Conservation (phyloP, 441 rosid species). For the Gossypium trilobum region DNA sequence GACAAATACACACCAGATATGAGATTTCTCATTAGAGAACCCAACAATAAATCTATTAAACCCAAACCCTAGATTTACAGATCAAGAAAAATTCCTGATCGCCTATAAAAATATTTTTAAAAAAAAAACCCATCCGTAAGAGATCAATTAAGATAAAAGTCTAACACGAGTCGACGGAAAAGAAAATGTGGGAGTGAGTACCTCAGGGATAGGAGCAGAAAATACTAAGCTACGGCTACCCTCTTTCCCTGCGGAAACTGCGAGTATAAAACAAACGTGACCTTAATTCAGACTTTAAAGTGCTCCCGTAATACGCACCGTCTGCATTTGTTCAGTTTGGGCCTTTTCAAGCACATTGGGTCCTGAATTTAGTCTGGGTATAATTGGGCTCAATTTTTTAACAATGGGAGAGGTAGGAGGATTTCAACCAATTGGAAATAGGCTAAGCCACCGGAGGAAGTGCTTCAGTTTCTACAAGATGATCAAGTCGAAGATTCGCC, state of each 20-base stretch:
- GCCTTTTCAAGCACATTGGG: background rate
- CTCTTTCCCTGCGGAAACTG: background rate
- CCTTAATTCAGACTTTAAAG: background rate
- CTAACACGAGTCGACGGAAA: background rate
- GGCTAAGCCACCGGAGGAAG: no score
- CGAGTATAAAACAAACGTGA: background rate
- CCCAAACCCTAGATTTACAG: conserved; percentile 7
- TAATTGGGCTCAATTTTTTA: no score
- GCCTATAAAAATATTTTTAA: background rate
- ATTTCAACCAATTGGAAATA: no score
- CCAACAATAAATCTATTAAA: background rate
- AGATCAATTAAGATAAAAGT: background rate
- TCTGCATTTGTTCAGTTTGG: background rate
- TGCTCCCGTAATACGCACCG: conserved; percentile 4
- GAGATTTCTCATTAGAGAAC: background rate
- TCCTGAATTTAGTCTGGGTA: no score
- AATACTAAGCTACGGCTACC: background rate
- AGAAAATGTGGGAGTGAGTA: background rate
- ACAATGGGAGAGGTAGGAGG: no score
- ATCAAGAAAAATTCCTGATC: background rate
- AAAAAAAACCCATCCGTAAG: background rate
- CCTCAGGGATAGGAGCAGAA: background rate
- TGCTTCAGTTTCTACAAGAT: no score
- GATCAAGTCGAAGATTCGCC: no score
- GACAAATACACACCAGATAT: background rate